Percentiles rank a stretch among this genome's conserved stretches.
phyloP scores from a whole-genome alignment of 23 red algal genomes.

The Gracilaria vermiculophylla region DNA sequence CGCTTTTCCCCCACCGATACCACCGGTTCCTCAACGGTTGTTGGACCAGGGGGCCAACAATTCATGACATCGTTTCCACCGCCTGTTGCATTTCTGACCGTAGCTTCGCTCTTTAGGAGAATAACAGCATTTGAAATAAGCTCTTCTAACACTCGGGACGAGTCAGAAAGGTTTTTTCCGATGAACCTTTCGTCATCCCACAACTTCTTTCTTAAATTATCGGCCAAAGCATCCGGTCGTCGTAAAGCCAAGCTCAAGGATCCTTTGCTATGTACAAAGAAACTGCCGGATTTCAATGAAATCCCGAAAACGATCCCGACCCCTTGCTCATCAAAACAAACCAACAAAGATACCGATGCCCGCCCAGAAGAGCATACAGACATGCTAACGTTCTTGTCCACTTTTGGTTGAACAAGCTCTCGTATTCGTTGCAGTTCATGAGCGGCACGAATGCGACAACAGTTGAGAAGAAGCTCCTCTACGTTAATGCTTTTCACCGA shows the following conservation, averaged over 20 bases:
- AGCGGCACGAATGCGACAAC: slow-evolving; percentile 39
- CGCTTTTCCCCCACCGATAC: slow-evolving; percentile 9
- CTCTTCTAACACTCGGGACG: background rate
- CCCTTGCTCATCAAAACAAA: slow-evolving; percentile 12
- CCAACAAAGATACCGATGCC: background rate
- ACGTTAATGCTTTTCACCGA: slow-evolving; percentile 39
- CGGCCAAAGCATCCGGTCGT: slow-evolving; percentile 4
- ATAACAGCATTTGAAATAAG: background rate
- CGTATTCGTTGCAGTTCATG: slow-evolving; percentile 22
- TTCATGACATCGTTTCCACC: background rate
- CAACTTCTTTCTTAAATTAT: slow-evolving; percentile 14
- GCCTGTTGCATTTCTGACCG: background rate
- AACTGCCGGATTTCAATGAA: slow-evolving; percentile 32
- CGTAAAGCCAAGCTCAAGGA: background rate
- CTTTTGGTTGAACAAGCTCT: background rate
- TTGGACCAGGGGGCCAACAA: slow-evolving; percentile 36
- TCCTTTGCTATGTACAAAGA: slow-evolving; percentile 20
- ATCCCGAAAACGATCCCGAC: slow-evolving; percentile 15
- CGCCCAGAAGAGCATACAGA: background rate
- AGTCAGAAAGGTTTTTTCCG: background rate
- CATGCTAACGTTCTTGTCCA: background rate
- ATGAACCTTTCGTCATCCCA: slow-evolving; percentile 34
- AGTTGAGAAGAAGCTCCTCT: slow-evolving; percentile 13
- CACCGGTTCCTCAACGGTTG: slow-evolving; percentile 45
- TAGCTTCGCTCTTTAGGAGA: background rate